Base-by-base conservation (phyloP, 768 basidiomycete species). In the Botryobasidium botryosum region DNA sequence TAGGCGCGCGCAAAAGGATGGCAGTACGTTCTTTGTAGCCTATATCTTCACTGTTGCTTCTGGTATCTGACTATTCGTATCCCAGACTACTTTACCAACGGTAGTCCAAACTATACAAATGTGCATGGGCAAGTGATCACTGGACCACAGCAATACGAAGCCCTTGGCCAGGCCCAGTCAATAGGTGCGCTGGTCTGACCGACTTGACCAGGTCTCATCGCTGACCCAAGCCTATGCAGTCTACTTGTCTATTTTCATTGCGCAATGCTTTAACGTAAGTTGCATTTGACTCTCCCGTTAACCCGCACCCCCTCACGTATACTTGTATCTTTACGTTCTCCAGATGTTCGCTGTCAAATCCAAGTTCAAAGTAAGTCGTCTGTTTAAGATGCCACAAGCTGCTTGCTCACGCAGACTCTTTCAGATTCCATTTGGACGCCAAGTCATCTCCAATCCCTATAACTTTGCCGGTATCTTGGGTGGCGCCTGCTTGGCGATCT, bases 281-380 rank as follows among this genome's bases (percentile, higher is more conserved):
- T 44, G n/a, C n/a, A n/a, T n/a, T n/a, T n/a, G 31, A 13, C 20
- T 32, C 12, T 39, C 37, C 12, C 37, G 15, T 39, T 23, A 12
- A 10, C 2, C 20, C 21, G 21, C 12, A 10, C 37, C 21, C 20
- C 37, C 21, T 8, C 8, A 33, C 17, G 31, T 17, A 8, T 8
- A 33, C 31, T 8, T 31, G 37, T 45, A 40, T n/a, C 21, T 4
- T 26, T 40, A n/a, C n/a, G 38, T 23, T 18, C 33, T 24, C 32
- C 46, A 74, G 72, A 69, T 77, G 25, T 77, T 75, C 51, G 75
- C 75, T 1, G 75, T 79, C 27, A 78, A 77, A 61, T 75, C 75
- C 24, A 68, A 64, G 47, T 68, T 77, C 53, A 44, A n/a, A 6
- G n/a, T n/a, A n/a, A n/a, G n/a, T 12, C 17, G 12, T 33, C 32